Evolutionary conservation across 106 monocot genomes (phyloP).

Genomic region (Dendrobium chrysotoxum): DNA sequence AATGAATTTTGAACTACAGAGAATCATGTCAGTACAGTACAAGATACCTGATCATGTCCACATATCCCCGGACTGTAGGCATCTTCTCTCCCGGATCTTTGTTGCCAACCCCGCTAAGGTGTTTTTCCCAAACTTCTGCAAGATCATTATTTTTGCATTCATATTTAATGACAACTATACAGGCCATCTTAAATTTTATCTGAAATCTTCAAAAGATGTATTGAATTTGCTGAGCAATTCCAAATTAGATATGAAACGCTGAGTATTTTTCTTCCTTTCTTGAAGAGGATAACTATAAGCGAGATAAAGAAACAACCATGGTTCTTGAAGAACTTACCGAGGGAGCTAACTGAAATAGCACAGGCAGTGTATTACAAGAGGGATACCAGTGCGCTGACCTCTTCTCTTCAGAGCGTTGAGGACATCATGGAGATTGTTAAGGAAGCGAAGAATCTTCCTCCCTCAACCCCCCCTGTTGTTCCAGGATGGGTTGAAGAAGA

Average conservation of each 20-base stretch:
- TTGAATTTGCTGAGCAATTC: no score
- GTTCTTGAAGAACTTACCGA: slow-evolving; percentile 56
- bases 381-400: slow-evolving; percentile 24
- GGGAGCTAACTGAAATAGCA: slow-evolving; percentile 30
- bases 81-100: slow-evolving; percentile 71
- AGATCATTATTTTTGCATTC: no score
- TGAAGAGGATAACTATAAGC: slow-evolving; percentile 40
- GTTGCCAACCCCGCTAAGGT: slow-evolving; percentile 63
- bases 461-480: slow-evolving; percentile 8
- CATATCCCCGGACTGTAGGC: slow-evolving; percentile 67
- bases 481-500: slow-evolving; percentile 42
- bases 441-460: slow-evolving; percentile 36
- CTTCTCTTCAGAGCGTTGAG: slow-evolving; percentile 35
- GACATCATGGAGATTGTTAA: slow-evolving; percentile 62
- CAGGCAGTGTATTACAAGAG: slow-evolving; percentile 53
- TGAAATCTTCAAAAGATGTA: no score
- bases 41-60: slow-evolving; percentile 84
- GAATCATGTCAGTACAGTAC: slow-evolving; percentile 70
- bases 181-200: no score
- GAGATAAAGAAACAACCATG: slow-evolving; percentile 50
- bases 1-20: slow-evolving; percentile 29
- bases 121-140: no score
- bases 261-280: neutral
- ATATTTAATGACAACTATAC: no score
- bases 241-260: no score